phyloP scores from a whole-genome alignment of 2,329 filamentous ascomycete genomes.

The Acrodontium crateriforme region DNA sequence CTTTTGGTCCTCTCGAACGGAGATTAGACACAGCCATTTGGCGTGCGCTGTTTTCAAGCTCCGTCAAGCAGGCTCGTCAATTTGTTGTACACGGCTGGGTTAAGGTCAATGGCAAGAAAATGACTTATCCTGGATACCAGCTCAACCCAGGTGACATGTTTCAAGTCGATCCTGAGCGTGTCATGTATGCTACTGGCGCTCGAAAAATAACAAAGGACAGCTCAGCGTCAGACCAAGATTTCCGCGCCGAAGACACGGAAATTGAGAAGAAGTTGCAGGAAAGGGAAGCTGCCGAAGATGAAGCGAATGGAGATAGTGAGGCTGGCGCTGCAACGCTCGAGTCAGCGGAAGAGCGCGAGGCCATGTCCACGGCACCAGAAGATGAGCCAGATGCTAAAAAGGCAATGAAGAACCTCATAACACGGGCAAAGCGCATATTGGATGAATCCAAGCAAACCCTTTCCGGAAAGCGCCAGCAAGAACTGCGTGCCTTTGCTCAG shows the following conservation, averaged over 20 bases:
- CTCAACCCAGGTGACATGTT: constrained; percentile 98
- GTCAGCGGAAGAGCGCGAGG: constrained; percentile 7
- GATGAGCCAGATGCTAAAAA: constrained; percentile 27
- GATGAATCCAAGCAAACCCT: constrained; percentile 36
- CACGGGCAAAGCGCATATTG: constrained; percentile 47
- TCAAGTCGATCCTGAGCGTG: constrained; percentile 78
- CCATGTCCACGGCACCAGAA: constrained; percentile 19
- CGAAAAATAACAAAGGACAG: constrained; percentile 27
- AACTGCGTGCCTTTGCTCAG: constrained; percentile 58
- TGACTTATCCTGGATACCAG: constrained; percentile 81
- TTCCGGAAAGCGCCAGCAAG: constrained; percentile 59
- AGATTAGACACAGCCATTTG: constrained; percentile 91
- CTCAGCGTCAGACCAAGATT: constrained; percentile 14
- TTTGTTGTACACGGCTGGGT: constrained; percentile 89
- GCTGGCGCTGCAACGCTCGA: constrained; percentile 9
- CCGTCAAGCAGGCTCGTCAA: constrained; percentile 79
- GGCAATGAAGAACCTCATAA: constrained; percentile 40
- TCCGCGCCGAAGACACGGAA: constrained; percentile 10
- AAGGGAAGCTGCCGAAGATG: constrained; percentile 6
- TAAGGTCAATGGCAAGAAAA: constrained; percentile 95
- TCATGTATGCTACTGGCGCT: constrained; percentile 74
- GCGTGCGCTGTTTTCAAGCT: constrained; percentile 85
- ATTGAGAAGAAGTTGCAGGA: constrained; percentile 8
- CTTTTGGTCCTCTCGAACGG: constrained; percentile 79
- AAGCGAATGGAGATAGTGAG: constrained; percentile 13